Conservation (phyloP, 805 yeast species). For the fission yeast (Schizosaccharomyces pombe) region DNA sequence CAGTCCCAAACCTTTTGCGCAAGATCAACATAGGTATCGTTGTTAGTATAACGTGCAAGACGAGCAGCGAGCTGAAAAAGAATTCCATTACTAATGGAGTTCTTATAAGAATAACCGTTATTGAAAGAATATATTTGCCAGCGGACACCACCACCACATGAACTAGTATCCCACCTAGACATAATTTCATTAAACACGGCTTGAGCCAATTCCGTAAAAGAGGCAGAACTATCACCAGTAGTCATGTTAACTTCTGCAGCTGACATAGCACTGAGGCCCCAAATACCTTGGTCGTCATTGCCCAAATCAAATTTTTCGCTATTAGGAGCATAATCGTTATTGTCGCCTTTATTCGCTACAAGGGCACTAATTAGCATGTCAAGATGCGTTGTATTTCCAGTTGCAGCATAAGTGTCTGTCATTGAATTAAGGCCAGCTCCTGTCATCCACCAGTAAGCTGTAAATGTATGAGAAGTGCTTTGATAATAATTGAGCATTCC, state of each 20-base stretch:
- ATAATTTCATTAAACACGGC: slow-evolving; percentile 74
- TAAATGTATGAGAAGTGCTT: slow-evolving; percentile 17
- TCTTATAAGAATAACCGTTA: slow-evolving; percentile 67
- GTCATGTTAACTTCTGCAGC: slow-evolving; percentile 70
- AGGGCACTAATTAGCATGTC: slow-evolving; percentile 35
- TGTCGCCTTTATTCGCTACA: slow-evolving; percentile 38
- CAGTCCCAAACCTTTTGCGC: slow-evolving; percentile 58
- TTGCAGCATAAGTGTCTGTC: slow-evolving; percentile 11
- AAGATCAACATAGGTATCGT: slow-evolving; percentile 47
- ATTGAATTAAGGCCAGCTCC: not conserved
- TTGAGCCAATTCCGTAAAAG: slow-evolving; percentile 60
- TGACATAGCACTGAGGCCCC: slow-evolving; percentile 71
- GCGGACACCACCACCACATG: slow-evolving; percentile 58
- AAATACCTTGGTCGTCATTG: slow-evolving; percentile 80
- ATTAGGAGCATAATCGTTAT: slow-evolving; percentile 48
- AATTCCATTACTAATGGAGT: slow-evolving; percentile 69
- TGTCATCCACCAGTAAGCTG: slow-evolving; percentile 2
- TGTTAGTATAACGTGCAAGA: slow-evolving; percentile 52
- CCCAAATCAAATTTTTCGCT: slow-evolving; percentile 73
- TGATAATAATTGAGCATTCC: slow-evolving; percentile 52
- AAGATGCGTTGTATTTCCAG: slow-evolving; percentile 43
- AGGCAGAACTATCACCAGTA: slow-evolving; percentile 32
- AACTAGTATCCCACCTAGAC: slow-evolving; percentile 43
- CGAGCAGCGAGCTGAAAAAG: slow-evolving; percentile 64
- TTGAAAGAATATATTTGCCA: slow-evolving; percentile 88